These are phyloP conservation scores for Carallia pectinifolia DNA, from an alignment of 345 rosid species.

Conservation along the genomic window DNA sequence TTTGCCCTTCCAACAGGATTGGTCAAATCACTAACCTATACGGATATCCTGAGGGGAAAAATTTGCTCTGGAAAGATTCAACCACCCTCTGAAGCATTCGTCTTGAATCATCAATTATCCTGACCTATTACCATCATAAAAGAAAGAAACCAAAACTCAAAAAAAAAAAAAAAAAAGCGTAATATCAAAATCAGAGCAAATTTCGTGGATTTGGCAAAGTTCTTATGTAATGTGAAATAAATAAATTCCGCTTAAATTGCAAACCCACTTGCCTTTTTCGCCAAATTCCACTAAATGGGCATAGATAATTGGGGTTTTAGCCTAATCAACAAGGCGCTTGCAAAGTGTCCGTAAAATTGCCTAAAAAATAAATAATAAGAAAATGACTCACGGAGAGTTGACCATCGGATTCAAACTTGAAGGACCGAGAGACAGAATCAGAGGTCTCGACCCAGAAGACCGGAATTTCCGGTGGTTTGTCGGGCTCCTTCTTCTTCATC, in stretches of 20 bases:
- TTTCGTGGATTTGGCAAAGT: not conserved
- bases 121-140: constrained; percentile 43
- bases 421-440: constrained; percentile 61
- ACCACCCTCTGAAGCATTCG: constrained; percentile 51
- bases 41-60: constrained; percentile 93
- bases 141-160: not conserved
- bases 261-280: not conserved
- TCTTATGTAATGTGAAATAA: not conserved
- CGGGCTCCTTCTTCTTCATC: constrained; percentile 25
- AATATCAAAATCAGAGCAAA: not conserved
- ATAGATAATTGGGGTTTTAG: not conserved
- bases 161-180: too few species aligned
- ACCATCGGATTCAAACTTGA: constrained; percentile 67
- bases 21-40: constrained; percentile 51
- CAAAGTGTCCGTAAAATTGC: constrained; percentile 23
- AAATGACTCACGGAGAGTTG: constrained; percentile 54
- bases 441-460: constrained; percentile 78
- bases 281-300: not conserved
- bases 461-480: constrained; percentile 29
- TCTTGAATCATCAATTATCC: constrained; percentile 68
- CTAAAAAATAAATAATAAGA: not conserved
- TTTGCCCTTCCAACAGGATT: not conserved
- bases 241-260: not conserved
- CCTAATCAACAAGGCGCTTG: constrained; percentile 1
- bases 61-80: constrained; percentile 76